phyloP scores from a whole-genome alignment of 176 grass and related monocot genomes.

The Dactylis glomerata region DNA sequence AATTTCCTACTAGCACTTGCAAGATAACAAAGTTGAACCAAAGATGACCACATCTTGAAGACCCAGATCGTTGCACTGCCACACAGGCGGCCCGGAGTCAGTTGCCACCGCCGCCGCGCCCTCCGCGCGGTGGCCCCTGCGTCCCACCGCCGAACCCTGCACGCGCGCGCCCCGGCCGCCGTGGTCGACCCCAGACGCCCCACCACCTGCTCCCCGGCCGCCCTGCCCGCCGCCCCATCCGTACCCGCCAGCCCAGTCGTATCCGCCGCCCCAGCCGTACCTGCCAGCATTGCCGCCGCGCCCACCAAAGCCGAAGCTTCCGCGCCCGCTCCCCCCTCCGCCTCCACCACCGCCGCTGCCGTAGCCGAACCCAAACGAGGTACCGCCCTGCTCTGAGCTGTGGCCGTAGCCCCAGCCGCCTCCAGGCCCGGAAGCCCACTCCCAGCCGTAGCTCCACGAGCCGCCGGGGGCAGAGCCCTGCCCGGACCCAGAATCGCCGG shows the following conservation, averaged over 20 bases:
- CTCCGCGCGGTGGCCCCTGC: slow-evolving; percentile 9
- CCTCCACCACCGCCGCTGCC: slow-evolving; percentile 22
- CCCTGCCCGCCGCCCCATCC: neutral
- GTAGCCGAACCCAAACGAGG: slow-evolving; percentile 44
- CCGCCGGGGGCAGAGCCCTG: slow-evolving; percentile 41
- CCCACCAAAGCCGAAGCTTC: slow-evolving; percentile 13
- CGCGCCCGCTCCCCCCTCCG: slow-evolving; percentile 20
- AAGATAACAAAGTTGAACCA: neutral
- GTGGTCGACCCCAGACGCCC: neutral
- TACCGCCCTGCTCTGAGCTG: slow-evolving; percentile 41
- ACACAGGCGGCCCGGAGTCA: neutral
- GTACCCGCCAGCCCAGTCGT: neutral
- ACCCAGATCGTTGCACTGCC: neutral
- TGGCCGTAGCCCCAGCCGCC: slow-evolving; percentile 56
- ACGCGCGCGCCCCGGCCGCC: neutral
- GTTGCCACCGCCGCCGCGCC: slow-evolving; percentile 10
- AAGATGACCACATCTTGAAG: neutral
- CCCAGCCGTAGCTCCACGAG: slow-evolving; percentile 58
- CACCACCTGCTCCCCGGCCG: neutral
- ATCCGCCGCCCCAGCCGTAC: slow-evolving; percentile 1
- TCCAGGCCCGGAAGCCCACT: slow-evolving; percentile 53
- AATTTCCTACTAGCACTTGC: neutral
- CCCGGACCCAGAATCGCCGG: slow-evolving; percentile 42
- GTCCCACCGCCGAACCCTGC: slow-evolving; percentile 11
- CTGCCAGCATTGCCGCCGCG: slow-evolving; percentile 16